Conservation (phyloP, 257 asterid genomes). For the Plantago ovata region DNA sequence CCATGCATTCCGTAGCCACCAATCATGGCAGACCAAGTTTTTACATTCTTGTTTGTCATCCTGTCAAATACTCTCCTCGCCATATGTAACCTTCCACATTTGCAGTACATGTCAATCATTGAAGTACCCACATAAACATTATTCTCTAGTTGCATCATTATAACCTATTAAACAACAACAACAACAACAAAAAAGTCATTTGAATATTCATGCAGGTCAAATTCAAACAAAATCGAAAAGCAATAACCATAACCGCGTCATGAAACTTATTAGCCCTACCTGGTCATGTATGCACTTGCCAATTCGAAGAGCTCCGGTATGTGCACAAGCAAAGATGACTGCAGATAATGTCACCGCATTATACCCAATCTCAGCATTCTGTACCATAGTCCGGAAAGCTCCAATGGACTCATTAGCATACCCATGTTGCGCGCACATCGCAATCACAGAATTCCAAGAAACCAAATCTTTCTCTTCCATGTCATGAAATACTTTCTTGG, state of each 20-base stretch:
- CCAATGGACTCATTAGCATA: conserved; percentile 55
- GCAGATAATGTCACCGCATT: conserved; percentile 73
- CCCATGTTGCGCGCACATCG: conserved; percentile 75
- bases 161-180: conserved; percentile 37
- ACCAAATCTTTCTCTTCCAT: conserved; percentile 63
- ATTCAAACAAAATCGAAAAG: neutral
- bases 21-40: conserved; percentile 91
- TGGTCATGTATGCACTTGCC: conserved; percentile 76
- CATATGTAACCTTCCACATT: conserved; percentile 65
- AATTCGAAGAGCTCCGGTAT: conserved; percentile 70
- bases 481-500: conserved; percentile 62
- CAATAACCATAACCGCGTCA: conserved; percentile 8
- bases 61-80: conserved; percentile 69
- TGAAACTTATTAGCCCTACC: conserved; percentile 38
- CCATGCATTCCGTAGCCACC: conserved; percentile 98
- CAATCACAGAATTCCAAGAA: conserved; percentile 89
- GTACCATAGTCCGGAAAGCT: conserved; percentile 46
- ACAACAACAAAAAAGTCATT: too few species aligned
- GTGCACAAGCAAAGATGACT: conserved; percentile 78
- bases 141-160: conserved; percentile 67
- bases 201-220: conserved; percentile 11
- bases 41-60: conserved; percentile 71
- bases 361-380: conserved; percentile 33
- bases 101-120: conserved; percentile 88
- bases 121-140: conserved; percentile 77